Conservation (phyloP, 2,329 filamentous ascomycete genomes). For the Sporothrix phasma region DNA sequence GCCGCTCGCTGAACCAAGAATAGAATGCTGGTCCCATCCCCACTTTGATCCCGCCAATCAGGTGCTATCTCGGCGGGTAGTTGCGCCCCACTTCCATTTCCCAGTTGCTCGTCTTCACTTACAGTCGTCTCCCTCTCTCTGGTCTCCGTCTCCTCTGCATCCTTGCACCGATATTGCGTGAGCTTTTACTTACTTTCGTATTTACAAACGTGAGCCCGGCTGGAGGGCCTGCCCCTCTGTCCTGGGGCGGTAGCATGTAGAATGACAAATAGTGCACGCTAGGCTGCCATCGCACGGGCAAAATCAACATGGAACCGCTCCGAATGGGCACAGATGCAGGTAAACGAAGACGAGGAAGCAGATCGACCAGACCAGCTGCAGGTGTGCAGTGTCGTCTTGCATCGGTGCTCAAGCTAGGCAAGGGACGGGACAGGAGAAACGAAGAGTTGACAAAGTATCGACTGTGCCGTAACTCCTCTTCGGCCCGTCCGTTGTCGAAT, state of each 20-base stretch:
- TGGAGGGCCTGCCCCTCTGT: neutral
- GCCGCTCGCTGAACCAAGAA: neutral
- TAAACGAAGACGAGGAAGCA: neutral
- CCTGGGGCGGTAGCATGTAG: neutral
- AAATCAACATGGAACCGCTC: neutral
- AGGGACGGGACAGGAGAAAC: neutral
- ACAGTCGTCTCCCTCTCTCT: neutral
- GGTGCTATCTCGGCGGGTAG: neutral
- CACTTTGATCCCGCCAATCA: neutral
- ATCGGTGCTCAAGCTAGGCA: neutral
- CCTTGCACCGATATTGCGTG: slow-evolving; percentile 3
- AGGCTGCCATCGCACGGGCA: neutral
- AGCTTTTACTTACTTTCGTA: neutral
- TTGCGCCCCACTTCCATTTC: neutral
- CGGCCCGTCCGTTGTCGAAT: neutral
- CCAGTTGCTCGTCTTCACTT: neutral
- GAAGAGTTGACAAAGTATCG: too few species aligned
- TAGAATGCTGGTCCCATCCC: neutral
- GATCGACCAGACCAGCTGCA: neutral
- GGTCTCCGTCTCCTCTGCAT: too few species aligned
- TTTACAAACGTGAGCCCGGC: neutral
- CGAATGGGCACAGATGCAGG: neutral
- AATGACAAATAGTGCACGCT: neutral
- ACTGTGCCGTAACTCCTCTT: neutral
- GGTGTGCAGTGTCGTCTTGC: neutral